Percentiles rank a stretch among this genome's conserved stretches.
Evolutionary conservation across 495 filamentous ascomycete species (phyloP).

Genomic region (Aspergillus panamensis): DNA sequence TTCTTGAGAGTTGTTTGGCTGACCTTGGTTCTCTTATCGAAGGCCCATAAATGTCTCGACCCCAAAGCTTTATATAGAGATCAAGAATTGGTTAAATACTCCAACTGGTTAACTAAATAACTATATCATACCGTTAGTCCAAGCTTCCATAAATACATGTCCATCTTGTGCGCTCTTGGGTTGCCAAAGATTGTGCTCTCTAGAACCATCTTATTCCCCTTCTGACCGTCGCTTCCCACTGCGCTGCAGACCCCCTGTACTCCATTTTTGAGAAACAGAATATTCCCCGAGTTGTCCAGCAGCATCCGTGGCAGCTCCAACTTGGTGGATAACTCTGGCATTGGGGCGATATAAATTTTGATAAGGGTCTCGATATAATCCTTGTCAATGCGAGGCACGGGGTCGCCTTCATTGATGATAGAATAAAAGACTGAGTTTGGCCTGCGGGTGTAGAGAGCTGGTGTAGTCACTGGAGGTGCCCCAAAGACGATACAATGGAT

Average conservation of each 20-base stretch:
- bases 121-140: not conserved
- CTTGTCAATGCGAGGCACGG: slow-evolving; percentile 71
- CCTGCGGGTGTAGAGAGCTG: slow-evolving; percentile 41
- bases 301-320: slow-evolving; percentile 5
- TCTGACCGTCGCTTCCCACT: slow-evolving; percentile 1
- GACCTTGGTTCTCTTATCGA: too few species aligned
- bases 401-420: slow-evolving; percentile 83
- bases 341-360: slow-evolving; percentile 62
- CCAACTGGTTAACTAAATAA: not conserved
- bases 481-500: slow-evolving; percentile 83
- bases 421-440: slow-evolving; percentile 67
- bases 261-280: slow-evolving; percentile 7
- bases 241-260: slow-evolving; percentile 2
- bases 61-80: too few species aligned
- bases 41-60: too few species aligned
- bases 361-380: slow-evolving; percentile 67
- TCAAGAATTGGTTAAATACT: too few species aligned
- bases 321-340: slow-evolving; percentile 34
- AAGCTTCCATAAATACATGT: slow-evolving; percentile 12
- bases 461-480: slow-evolving; percentile 69
- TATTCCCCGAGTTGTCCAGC: slow-evolving; percentile 3
- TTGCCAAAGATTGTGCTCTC: slow-evolving; percentile 10
- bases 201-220: not conserved
- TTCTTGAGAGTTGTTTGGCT: too few species aligned
- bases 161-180: slow-evolving; percentile 13